These are phyloP conservation scores for Penicillium sp. DNA, from an alignment of 2,329 filamentous ascomycete species.

Conservation along the genomic window DNA sequence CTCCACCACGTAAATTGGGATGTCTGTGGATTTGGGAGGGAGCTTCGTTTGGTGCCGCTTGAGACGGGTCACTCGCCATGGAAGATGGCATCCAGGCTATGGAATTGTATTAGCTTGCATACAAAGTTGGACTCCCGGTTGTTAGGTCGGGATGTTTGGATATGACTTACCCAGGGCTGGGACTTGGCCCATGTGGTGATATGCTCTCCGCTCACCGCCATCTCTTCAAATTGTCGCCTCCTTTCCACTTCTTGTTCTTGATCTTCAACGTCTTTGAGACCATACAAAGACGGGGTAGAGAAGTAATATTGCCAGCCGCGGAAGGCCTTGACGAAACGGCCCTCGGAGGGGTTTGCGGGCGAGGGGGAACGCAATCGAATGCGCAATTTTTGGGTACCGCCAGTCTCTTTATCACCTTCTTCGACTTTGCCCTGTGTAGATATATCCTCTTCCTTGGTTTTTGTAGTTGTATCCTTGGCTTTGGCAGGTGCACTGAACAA, in stretches of 20 bases:
- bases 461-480: slow-evolving; percentile 6
- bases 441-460: background rate
- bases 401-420: background rate
- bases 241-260: slow-evolving; percentile 13
- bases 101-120: slow-evolving; percentile 1
- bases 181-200: slow-evolving; percentile 30
- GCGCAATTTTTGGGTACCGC: slow-evolving; percentile 36
- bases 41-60: slow-evolving; percentile 35
- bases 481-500: slow-evolving; percentile 37
- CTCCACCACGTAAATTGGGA: slow-evolving; percentile 23
- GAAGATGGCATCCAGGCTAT: slow-evolving; percentile 42
- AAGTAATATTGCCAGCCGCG: slow-evolving; percentile 45
- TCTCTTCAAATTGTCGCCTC: slow-evolving; percentile 35
- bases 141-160: background rate
- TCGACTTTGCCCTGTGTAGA: background rate
- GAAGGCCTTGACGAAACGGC: slow-evolving; percentile 40
- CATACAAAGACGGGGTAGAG: slow-evolving; percentile 33
- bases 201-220: slow-evolving; percentile 36
- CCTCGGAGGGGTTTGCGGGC: slow-evolving; percentile 32
- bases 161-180: slow-evolving; percentile 35
- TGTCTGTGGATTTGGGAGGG: slow-evolving; percentile 21
- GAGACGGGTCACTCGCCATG: slow-evolving; percentile 41
- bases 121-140: background rate
- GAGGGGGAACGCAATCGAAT: slow-evolving; percentile 42
- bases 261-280: slow-evolving; percentile 10